Evolutionary conservation across 2,329 filamentous ascomycete genomes (phyloP).

Genomic region (Kalmusia sp.): DNA sequence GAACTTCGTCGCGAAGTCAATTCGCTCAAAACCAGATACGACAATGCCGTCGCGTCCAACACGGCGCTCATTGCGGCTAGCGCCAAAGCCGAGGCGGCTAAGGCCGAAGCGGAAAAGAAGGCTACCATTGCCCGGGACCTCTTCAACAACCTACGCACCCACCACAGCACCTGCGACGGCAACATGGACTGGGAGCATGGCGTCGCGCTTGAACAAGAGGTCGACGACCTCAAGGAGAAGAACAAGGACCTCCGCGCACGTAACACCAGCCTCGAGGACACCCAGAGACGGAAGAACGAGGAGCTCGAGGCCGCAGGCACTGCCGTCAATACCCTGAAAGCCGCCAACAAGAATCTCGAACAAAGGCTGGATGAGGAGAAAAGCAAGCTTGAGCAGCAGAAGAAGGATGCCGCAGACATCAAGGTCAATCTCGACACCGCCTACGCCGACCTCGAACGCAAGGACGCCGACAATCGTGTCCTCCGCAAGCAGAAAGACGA

Average conservation of each 20-base stretch:
- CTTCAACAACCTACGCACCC: neutral
- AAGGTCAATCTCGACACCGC: neutral
- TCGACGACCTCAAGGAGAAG: neutral
- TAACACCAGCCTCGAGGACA: too few relatives aligned
- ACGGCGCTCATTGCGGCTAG: too few relatives aligned
- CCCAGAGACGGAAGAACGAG: neutral
- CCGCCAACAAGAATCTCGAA: neutral
- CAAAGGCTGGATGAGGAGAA: neutral
- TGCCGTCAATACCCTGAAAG: neutral
- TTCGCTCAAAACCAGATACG: too few relatives aligned
- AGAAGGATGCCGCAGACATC: neutral
- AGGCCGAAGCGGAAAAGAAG: neutral
- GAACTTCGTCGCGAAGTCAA: too few relatives aligned
- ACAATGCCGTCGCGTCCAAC: too few relatives aligned
- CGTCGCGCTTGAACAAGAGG: neutral
- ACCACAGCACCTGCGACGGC: neutral
- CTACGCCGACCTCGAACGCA: neutral
- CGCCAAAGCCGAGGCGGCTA: neutral
- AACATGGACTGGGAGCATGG: neutral
- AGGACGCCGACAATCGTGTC: neutral
- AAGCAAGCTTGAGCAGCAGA: neutral
- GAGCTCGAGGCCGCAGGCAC: neutral
- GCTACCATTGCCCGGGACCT: neutral
- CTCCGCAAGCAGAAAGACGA: constrained; percentile 2
- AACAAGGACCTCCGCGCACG: neutral